Percentiles rank a stretch among this genome's conserved stretches.
Evolutionary conservation across 768 basidiomycete genomes (phyloP).

Genomic region (Piloderma croceum): DNA sequence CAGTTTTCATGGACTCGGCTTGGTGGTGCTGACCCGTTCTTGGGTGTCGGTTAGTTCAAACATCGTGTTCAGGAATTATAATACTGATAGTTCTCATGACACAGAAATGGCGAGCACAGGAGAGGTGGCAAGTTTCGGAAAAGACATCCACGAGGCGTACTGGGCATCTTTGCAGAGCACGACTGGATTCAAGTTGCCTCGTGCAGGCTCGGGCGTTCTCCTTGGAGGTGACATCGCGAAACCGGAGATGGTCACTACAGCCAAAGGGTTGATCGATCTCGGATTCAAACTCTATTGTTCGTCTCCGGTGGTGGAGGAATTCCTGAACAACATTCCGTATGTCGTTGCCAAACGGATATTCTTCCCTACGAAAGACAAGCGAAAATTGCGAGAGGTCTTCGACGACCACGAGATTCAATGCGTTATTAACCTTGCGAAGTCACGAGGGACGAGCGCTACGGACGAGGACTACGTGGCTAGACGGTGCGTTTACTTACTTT

Average conservation of each 20-base stretch:
- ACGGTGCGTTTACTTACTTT: conserved; percentile 42
- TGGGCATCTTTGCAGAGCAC: conserved; percentile 93
- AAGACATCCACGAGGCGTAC: conserved; percentile 91
- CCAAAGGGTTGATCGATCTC: conserved; percentile 72
- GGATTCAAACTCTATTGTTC: conserved; percentile 97
- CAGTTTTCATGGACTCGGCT: conserved; percentile 98
- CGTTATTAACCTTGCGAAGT: conserved; percentile 87
- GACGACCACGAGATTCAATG: conserved; percentile 92
- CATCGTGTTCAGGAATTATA: background rate
- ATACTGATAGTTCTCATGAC: conserved; percentile 7
- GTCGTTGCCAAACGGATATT: conserved; percentile 83
- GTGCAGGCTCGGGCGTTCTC: conserved; percentile 78
- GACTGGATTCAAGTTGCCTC: conserved; percentile 92
- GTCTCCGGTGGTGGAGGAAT: conserved; percentile 70
- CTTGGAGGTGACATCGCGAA: conserved; percentile 86
- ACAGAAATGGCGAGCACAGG: conserved; percentile 98
- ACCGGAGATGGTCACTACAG: conserved; percentile 82
- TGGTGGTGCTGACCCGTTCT: conserved; percentile 93
- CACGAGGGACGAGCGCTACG: conserved; percentile 64
- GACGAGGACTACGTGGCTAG: conserved; percentile 98
- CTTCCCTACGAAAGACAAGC: conserved; percentile 96
- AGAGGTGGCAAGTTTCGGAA: conserved; percentile 94
- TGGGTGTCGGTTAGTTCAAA: conserved; percentile 75
- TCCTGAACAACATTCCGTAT: conserved; percentile 73
- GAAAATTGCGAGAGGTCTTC: conserved; percentile 88